Conservation (phyloP, 1,284 basidiomycete genomes). For the Cutaneotrichosporon arboriforme region DNA sequence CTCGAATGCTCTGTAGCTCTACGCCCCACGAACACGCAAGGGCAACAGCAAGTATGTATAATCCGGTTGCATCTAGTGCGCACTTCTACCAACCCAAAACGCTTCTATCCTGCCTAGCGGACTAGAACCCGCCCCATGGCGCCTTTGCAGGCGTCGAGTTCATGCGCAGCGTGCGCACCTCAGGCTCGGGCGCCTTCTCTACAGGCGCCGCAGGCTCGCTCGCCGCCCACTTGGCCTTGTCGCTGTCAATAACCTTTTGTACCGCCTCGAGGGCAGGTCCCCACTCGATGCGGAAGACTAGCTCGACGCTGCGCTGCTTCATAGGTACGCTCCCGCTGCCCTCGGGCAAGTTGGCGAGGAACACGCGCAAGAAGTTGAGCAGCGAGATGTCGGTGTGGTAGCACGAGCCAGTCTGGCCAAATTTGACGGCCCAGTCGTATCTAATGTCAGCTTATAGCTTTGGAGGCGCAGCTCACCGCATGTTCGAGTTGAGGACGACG, state of each 20-base stretch:
- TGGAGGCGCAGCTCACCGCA: conserved; percentile 12
- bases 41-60: neutral
- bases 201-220: conserved; percentile 4
- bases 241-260: conserved; percentile 12
- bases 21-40: neutral
- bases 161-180: conserved; percentile 5
- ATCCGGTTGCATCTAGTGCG: no score
- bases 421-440: conserved; percentile 28
- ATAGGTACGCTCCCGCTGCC: neutral
- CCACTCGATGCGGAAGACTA: conserved; percentile 13
- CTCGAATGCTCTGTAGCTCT: no score
- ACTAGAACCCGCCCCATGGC: conserved; percentile 3
- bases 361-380: conserved; percentile 23
- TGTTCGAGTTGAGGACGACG: conserved; percentile 26
- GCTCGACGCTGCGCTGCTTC: conserved; percentile 12
- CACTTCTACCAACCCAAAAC: no score
- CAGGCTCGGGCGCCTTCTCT: conserved; percentile 5
- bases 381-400: conserved; percentile 23
- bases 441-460: conserved; percentile 3
- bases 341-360: conserved; percentile 20
- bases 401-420: conserved; percentile 16
- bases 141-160: neutral
- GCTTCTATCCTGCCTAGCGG: no score
- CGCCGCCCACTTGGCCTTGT: conserved; percentile 10
- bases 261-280: conserved; percentile 11